These are phyloP conservation scores for Chaetomium globosum DNA, from an alignment of 2,329 filamentous ascomycete genomes.

Conservation along the genomic window DNA sequence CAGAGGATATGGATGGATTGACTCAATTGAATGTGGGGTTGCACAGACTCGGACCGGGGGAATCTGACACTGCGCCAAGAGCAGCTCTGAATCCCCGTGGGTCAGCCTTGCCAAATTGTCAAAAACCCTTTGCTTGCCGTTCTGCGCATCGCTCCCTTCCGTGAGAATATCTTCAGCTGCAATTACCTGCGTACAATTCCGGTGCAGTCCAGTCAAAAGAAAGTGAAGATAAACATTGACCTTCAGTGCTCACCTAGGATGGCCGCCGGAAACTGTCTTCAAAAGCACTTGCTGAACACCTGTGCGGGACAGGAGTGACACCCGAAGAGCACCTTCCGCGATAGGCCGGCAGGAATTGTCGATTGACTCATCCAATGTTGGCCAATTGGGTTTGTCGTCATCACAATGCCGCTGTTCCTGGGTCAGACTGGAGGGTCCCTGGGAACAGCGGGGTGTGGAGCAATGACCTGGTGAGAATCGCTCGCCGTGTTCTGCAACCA, in stretches of 20 bases:
- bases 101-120: constrained; percentile 19
- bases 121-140: neutral
- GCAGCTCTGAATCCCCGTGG: neutral
- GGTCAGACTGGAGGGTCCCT: constrained; percentile 20
- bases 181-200: neutral
- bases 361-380: constrained; percentile 24
- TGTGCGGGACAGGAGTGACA: constrained; percentile 3
- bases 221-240: neutral
- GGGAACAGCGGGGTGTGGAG: constrained; percentile 18
- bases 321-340: constrained; percentile 17
- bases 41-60: neutral
- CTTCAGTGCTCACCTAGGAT: neutral
- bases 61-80: constrained; percentile 14
- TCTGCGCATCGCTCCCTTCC: neutral
- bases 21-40: constrained; percentile 20
- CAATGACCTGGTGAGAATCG: constrained; percentile 16
- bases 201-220: neutral
- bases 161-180: too few relatives aligned
- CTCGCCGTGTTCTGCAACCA: constrained; percentile 38
- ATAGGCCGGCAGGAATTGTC: constrained; percentile 16
- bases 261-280: neutral
- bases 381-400: constrained; percentile 22
- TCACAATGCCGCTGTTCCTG: constrained; percentile 8
- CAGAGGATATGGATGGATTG: neutral
- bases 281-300: constrained; percentile 13